Evolutionary conservation across 495 filamentous ascomycete genomes (phyloP).

Genomic region (Podospora pseudoanserina): DNA sequence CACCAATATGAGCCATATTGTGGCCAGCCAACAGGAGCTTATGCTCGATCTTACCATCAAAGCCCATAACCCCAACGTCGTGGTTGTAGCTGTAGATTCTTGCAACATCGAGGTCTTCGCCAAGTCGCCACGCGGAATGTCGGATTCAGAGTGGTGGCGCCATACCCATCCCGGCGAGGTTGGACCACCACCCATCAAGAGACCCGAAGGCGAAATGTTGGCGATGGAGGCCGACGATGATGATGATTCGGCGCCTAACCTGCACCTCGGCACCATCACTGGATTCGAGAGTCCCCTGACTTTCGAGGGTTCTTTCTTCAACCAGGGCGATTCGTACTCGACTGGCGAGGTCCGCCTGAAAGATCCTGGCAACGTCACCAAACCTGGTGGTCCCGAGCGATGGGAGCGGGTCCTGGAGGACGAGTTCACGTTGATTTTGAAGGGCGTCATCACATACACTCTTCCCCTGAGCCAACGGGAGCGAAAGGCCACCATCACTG

Average conservation of each 20-base stretch:
- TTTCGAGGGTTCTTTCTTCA: constrained; percentile 85
- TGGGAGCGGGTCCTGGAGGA: constrained; percentile 90
- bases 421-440: constrained; percentile 86
- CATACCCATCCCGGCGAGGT: constrained; percentile 48
- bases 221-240: constrained; percentile 57
- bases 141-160: constrained; percentile 68
- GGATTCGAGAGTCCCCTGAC: constrained; percentile 80
- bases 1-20: constrained; percentile 75
- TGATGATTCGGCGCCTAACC: constrained; percentile 69
- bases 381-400: constrained; percentile 72
- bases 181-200: constrained; percentile 25
- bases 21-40: constrained; percentile 90
- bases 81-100: constrained; percentile 75
- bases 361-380: constrained; percentile 82
- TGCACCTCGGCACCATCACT: constrained; percentile 84
- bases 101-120: constrained; percentile 92
- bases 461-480: constrained; percentile 73
- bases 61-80: constrained; percentile 87
- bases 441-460: constrained; percentile 84
- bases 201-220: constrained; percentile 11
- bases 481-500: constrained; percentile 50
- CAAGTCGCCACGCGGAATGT: constrained; percentile 79
- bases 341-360: constrained; percentile 76
- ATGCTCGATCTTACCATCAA: constrained; percentile 90
- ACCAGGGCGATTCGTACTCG: constrained; percentile 59